A percentile compares a stretch with the other conserved stretches of the same genome.
These are phyloP conservation scores for Plectosphaerella cucumerina DNA, from an alignment of 2,329 filamentous ascomycete species.

Conservation along the genomic window DNA sequence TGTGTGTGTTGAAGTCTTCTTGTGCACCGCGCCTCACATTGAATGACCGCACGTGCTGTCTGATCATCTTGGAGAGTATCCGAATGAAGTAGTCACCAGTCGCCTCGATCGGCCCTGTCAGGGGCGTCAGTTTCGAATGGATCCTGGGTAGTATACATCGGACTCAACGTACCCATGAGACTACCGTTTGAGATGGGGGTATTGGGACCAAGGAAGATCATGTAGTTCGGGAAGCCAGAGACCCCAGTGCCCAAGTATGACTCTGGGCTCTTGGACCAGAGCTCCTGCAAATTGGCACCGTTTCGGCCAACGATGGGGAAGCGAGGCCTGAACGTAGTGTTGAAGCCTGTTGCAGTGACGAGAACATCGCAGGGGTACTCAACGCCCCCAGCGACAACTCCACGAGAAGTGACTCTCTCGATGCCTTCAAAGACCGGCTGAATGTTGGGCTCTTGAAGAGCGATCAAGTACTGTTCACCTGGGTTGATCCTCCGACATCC, in stretches of 20 bases:
- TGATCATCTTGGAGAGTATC: conserved; percentile 16
- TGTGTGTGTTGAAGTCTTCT: conserved; percentile 39
- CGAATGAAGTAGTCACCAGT: conserved; percentile 21
- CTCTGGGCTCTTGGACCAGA: conserved; percentile 15
- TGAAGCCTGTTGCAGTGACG: conserved; percentile 16
- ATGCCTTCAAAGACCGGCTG: conserved; percentile 26
- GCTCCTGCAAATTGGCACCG: conserved; percentile 12
- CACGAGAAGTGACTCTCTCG: conserved; percentile 18
- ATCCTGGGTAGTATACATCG: not conserved
- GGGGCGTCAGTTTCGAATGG: not conserved
- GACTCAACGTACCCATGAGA: conserved; percentile 15
- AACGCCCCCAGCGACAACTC: conserved; percentile 16
- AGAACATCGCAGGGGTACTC: conserved; percentile 14
- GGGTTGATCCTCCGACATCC: conserved; percentile 24
- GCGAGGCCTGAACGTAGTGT: conserved; percentile 15
- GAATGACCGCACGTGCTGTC: conserved; percentile 14
- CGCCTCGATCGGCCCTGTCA: conserved; percentile 17
- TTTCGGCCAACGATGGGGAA: conserved; percentile 17
- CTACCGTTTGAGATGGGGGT: conserved; percentile 21
- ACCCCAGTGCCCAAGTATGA: conserved; percentile 26
- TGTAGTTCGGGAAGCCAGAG: conserved; percentile 20
- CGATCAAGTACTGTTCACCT: conserved; percentile 34
- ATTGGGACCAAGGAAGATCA: conserved; percentile 25
- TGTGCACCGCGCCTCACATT: conserved; percentile 26
- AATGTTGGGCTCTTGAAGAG: conserved; percentile 34